Evolutionary conservation across 768 basidiomycete species (phyloP), one percentile per base, ranked within the genome.

Genomic region (Epithele typhae): DNA sequence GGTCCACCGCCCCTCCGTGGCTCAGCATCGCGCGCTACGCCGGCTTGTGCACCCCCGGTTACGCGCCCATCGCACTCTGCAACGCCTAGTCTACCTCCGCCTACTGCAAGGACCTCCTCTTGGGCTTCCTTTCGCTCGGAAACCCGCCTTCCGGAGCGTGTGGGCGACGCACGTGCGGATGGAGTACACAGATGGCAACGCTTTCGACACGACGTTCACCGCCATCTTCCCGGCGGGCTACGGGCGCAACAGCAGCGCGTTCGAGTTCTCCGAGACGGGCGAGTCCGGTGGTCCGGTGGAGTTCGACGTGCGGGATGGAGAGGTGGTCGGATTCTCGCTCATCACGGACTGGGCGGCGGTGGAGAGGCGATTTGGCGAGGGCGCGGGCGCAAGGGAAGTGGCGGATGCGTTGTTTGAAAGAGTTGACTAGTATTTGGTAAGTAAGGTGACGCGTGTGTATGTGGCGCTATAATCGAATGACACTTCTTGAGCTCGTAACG

Each of bases 131-230:
- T 4, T 15, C 41, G 1, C 25, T 52, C 12, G 39, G 32, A 2
- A 18, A 41, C n/a, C 45, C 46, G 40, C 52, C n/a, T 54, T 42
- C 46, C 9, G 15, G 22, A 45, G 40, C n/a, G 23, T 57, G 12
- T 71, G 65, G 66, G 56, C 63, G 0, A 64, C 68, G n/a, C 73
- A 76, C 50, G 30, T 71, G 15, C 67, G 69, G 5, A 34, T 57
- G 9, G 17, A 4, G 40, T 68, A 43, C 45, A 34, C 15, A 57
- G 55, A 44, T 19, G 25, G 27, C 45, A 48, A 21, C 62, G 49
- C 9, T 1, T 53, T 54, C 43, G 25, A 27, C 19, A 27, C 54
- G 9, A 30, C 45, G 6, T 70, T 67, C 45, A 36, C 36, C 0
- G 52, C 52, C 2, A 54, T 71, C 3, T 72, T 66, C 51, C 65